Percentiles rank a stretch among this genome's conserved stretches.
Evolutionary conservation across 2,329 filamentous ascomycete genomes (phyloP).

Genomic region (Albophoma yamanashiensis): DNA sequence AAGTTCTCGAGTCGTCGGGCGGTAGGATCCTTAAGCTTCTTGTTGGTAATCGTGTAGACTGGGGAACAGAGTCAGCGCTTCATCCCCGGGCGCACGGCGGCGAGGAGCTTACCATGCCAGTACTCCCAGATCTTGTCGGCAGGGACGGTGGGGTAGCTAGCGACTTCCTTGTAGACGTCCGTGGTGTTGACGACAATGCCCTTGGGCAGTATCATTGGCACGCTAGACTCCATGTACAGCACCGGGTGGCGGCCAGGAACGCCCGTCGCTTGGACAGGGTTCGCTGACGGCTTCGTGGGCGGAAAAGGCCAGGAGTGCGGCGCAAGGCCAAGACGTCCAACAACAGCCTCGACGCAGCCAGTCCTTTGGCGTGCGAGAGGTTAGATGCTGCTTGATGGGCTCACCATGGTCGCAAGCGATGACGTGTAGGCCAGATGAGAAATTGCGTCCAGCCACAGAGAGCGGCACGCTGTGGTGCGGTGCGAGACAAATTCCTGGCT

Average conservation of each 20-base stretch:
- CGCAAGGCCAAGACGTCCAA: neutral
- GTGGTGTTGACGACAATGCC: slow-evolving; percentile 45
- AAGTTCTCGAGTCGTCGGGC: slow-evolving; percentile 53
- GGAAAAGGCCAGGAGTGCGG: neutral
- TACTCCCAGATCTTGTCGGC: slow-evolving; percentile 42
- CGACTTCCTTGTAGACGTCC: slow-evolving; percentile 42
- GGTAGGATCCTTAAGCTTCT: slow-evolving; percentile 49
- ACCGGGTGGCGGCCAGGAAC: neutral
- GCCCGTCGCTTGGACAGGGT: neutral
- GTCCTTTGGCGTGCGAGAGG: slow-evolving; percentile 6
- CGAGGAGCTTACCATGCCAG: slow-evolving; percentile 39
- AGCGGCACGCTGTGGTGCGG: neutral
- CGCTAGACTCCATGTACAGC: slow-evolving; percentile 20
- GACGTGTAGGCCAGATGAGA: neutral
- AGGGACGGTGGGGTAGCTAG: slow-evolving; percentile 37
- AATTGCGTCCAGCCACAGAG: neutral
- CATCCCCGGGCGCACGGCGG: neutral
- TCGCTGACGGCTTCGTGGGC: neutral
- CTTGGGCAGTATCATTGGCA: slow-evolving; percentile 40
- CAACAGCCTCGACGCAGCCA: slow-evolving; percentile 3
- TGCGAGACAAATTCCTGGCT: neutral
- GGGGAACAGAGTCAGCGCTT: neutral
- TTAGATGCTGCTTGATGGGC: slow-evolving; percentile 8
- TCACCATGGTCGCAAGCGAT: slow-evolving; percentile 12
- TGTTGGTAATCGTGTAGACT: slow-evolving; percentile 53